Percentiles rank a stretch among this genome's conserved stretches.
Evolutionary conservation across 805 yeast species (phyloP).

Genomic region (Wickerhamiella alocasiicola): DNA sequence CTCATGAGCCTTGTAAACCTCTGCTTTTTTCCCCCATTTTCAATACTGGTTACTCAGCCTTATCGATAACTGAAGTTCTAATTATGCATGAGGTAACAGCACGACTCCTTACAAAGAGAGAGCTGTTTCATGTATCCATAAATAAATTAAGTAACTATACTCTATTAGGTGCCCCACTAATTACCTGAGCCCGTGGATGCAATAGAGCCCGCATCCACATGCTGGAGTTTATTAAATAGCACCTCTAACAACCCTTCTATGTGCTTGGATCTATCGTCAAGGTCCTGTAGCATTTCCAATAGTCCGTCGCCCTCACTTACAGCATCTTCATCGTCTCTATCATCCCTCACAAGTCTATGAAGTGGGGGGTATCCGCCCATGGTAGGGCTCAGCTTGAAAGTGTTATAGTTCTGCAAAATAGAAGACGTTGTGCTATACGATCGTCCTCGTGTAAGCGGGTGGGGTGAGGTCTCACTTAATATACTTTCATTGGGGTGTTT

Average conservation of each 20-base stretch:
- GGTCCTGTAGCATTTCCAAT: conserved; percentile 5
- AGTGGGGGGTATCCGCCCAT: neutral
- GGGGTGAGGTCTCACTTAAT: neutral
- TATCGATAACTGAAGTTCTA: too few species aligned
- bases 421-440: conserved; percentile 9
- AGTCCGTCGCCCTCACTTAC: conserved; percentile 8
- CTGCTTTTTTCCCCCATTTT: too few species aligned
- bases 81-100: too few species aligned
- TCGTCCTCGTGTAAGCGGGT: neutral
- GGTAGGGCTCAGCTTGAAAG: conserved; percentile 8
- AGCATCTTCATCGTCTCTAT: conserved; percentile 5
- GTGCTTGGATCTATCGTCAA: conserved; percentile 6
- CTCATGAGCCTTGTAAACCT: too few species aligned
- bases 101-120: too few species aligned
- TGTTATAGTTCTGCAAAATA: conserved; percentile 2
- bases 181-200: too few species aligned
- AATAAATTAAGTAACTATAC: too few species aligned
- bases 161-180: too few species aligned
- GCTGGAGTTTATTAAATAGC: neutral
- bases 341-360: neutral
- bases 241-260: conserved; percentile 12
- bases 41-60: too few species aligned
- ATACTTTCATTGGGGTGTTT: neutral
- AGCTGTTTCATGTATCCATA: too few species aligned
- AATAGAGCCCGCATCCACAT: too few species aligned